phyloP scores from a whole-genome alignment of 2,329 filamentous ascomycete species.

The Aureobasidium sp. region DNA sequence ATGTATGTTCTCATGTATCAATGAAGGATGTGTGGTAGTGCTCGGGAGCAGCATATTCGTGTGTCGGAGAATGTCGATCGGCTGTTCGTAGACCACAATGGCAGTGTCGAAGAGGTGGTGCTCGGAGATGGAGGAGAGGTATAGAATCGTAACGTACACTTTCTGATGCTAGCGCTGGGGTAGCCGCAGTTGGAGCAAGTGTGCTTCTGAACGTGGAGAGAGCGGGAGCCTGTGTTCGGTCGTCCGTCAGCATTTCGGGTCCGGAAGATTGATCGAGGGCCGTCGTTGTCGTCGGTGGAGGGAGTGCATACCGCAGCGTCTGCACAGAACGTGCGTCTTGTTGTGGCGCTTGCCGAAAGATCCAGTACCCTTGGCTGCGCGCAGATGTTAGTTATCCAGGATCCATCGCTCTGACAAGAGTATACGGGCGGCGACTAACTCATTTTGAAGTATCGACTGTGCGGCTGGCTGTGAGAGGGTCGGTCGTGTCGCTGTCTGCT shows the following conservation, averaged over 20 bases:
- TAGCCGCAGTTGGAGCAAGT: conserved; percentile 95
- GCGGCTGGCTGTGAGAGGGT: conserved; percentile 15
- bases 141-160: conserved; percentile 65
- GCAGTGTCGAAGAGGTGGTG: not conserved
- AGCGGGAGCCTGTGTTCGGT: conserved; percentile 65
- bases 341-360: conserved; percentile 80
- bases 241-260: conserved; percentile 22
- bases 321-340: conserved; percentile 97
- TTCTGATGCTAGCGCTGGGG: conserved; percentile 91
- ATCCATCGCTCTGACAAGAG: not conserved
- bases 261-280: not conserved
- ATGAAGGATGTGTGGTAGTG: not conserved
- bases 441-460: conserved; percentile 17
- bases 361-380: conserved; percentile 60
- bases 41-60: not conserved
- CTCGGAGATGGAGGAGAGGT: not conserved
- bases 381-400: conserved; percentile 36
- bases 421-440: conserved; percentile 15
- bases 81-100: not conserved
- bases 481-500: conserved; percentile 12
- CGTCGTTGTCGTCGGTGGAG: not conserved
- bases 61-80: not conserved
- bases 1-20: conserved; percentile 6
- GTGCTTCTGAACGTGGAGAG: conserved; percentile 99
- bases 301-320: conserved; percentile 80